A percentile compares a stretch with the other conserved stretches of the same genome.
Evolutionary conservation across 1,284 basidiomycete species (phyloP).

Genomic region (Cutaneotrichosporon cyanovorans): DNA sequence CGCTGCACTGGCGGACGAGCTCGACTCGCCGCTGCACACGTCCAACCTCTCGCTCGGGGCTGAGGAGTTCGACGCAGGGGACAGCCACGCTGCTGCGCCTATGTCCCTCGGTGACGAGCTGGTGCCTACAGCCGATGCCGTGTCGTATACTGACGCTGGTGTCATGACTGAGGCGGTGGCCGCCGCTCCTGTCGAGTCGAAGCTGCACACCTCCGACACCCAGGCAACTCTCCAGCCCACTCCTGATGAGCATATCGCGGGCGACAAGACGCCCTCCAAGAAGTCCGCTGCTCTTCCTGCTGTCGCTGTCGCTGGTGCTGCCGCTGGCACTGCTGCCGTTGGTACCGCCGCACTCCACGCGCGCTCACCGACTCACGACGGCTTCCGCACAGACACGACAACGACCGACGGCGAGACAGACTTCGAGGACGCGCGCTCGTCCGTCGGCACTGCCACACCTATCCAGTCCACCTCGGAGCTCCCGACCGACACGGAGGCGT

Average conservation of each 20-base stretch:
- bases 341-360: constrained; percentile 7
- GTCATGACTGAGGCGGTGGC: constrained; percentile 36
- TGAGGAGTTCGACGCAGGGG: neutral
- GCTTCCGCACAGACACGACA: constrained; percentile 45
- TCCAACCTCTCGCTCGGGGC: constrained; percentile 4
- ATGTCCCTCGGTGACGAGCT: constrained; percentile 35
- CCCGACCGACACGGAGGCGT: constrained; percentile 35
- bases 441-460: constrained; percentile 59
- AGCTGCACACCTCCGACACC: constrained; percentile 1
- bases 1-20: constrained; percentile 11
- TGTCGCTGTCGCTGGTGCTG: too few species aligned
- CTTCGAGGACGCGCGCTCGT: constrained; percentile 74
- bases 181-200: constrained; percentile 8
- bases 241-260: constrained; percentile 5
- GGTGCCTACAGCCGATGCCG: constrained; percentile 22
- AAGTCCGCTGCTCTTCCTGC: constrained; percentile 25
- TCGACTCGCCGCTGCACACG: neutral
- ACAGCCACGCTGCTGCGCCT: too few species aligned
- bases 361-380: constrained; percentile 20
- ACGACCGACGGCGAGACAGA: constrained; percentile 58
- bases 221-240: constrained; percentile 5
- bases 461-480: constrained; percentile 59
- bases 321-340: too few species aligned
- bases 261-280: constrained; percentile 35
- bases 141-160: constrained; percentile 24